Evolutionary conservation across 441 rosid species (phyloP), one percentile per base, ranked within the genome.

Genomic region (Gossypium armourianum): DNA sequence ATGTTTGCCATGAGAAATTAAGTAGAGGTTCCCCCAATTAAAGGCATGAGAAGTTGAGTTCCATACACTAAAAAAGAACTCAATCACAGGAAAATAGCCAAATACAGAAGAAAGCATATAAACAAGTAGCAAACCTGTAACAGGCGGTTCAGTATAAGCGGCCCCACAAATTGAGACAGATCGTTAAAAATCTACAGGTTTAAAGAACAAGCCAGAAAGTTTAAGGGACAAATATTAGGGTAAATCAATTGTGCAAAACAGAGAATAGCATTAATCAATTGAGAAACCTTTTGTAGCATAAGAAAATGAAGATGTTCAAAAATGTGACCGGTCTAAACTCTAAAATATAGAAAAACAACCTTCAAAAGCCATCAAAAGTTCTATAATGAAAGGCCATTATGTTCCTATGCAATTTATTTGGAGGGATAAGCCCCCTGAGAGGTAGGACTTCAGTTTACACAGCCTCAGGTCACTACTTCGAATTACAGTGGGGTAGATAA

Each of bases 121-220:
- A 9, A 81, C 32, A 73, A 28, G 62, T 6, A 74, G 79, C 85
- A 73, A 70, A 96, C 99, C 97, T 90, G 82, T 74, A 96, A 77
- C 71, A 96, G 92, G 78, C 78, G 83, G 82, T 93, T 93, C 83
- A 96, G 68, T 54, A 96, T 64, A 47, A 96, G 90, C 15, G 99
- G 99, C 74, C 98, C 99, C 74, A 90, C 92, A 80, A 96, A 93
- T 71, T 96, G 99, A 43, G 99, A 91, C 79, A 82, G 79, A 82
- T 96, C 99, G 74, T 91, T 93, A 77, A 90, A 89, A 77, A 95
- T 86, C 99, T 95, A 69, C 72, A 71, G 68, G 73, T 70, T 52
- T 23, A 13, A 50, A 63, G 58, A 52, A 52, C 16, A 67, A 4
- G 10, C 10, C 23, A 77, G 17, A 58, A 67, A 20, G 47, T 26